Percentiles rank a stretch among this genome's conserved stretches.
Evolutionary conservation across 176 grass and related monocot species (phyloP).

Genomic region (Thinopyrum elongatum): DNA sequence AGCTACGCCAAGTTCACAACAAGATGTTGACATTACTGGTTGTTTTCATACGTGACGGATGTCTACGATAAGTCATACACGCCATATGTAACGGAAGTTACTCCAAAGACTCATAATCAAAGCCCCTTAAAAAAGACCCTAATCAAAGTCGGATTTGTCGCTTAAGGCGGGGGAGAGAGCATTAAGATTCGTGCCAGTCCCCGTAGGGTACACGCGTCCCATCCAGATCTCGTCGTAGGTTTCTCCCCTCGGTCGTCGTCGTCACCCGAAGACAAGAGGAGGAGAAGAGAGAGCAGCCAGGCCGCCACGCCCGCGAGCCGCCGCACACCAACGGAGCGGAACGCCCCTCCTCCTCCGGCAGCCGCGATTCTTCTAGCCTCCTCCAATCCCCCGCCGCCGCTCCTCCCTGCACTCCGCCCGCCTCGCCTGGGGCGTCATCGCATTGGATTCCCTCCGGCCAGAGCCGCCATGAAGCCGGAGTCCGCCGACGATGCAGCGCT

Average conservation of each 20-base stretch:
- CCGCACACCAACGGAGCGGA: conserved; percentile 5
- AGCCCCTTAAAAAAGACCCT: no score
- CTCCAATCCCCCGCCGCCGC: not conserved
- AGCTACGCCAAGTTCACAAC: no score
- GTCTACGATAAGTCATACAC: no score
- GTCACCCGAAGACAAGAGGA: not conserved
- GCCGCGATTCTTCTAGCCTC: not conserved
- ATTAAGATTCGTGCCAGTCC: not conserved
- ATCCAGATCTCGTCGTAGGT: not conserved
- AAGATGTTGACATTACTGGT: no score
- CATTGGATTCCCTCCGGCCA: not conserved
- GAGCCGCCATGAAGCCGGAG: conserved; percentile 15
- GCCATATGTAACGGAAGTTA: no score
- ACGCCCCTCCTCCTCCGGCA: not conserved
- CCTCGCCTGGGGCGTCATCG: not conserved
- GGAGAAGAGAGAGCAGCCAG: not conserved
- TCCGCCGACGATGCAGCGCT: conserved; percentile 20
- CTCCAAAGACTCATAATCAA: no score
- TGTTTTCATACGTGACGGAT: no score
- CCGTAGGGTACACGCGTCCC: not conserved
- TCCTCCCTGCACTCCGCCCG: not conserved
- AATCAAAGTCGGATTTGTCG: no score
- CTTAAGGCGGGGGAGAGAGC: not conserved
- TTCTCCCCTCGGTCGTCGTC: not conserved
- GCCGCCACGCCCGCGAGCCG: conserved; percentile 9